Evolutionary conservation across 805 yeast genomes (phyloP).

Genomic region (Candida qinlingensis): DNA sequence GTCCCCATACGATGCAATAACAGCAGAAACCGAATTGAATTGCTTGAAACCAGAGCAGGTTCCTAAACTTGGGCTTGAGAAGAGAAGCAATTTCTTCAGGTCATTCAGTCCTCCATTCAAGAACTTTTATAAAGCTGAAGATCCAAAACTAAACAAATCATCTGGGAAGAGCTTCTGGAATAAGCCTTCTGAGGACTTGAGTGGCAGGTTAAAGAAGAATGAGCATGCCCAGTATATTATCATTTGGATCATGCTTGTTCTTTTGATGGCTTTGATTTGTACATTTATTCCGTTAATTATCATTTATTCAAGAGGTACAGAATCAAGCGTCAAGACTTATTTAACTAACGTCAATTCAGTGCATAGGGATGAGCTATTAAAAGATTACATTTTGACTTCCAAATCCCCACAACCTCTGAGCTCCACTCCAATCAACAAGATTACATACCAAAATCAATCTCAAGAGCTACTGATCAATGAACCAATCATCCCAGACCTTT

Average conservation of each 20-base stretch:
- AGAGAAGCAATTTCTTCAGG: neutral
- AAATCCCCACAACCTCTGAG: neutral
- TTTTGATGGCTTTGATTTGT: constrained; percentile 15
- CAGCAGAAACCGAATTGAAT: constrained; percentile 13
- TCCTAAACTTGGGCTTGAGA: neutral
- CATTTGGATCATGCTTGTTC: constrained; percentile 18
- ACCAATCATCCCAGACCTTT: constrained; percentile 1
- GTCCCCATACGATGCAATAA: constrained; percentile 3
- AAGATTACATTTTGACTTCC: constrained; percentile 3
- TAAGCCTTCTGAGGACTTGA: neutral
- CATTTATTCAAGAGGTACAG: constrained; percentile 30
- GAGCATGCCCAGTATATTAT: constrained; percentile 6
- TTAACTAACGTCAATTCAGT: constrained; percentile 24
- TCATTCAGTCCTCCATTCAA: constrained; percentile 8
- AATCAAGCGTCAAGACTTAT: constrained; percentile 23
- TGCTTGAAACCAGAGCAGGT: constrained; percentile 4
- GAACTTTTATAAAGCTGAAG: constrained; percentile 16
- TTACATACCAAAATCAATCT: neutral
- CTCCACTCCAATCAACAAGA: neutral
- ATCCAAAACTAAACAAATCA: constrained; percentile 9
- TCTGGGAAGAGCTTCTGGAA: constrained; percentile 7
- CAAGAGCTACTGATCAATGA: no score
- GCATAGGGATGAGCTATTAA: constrained; percentile 21
- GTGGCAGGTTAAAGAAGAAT: neutral
- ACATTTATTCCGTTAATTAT: constrained; percentile 19